Evolutionary conservation across 1,139 yeast genomes (phyloP).

Genomic region (Nadsonia starkeyi-henricii): DNA sequence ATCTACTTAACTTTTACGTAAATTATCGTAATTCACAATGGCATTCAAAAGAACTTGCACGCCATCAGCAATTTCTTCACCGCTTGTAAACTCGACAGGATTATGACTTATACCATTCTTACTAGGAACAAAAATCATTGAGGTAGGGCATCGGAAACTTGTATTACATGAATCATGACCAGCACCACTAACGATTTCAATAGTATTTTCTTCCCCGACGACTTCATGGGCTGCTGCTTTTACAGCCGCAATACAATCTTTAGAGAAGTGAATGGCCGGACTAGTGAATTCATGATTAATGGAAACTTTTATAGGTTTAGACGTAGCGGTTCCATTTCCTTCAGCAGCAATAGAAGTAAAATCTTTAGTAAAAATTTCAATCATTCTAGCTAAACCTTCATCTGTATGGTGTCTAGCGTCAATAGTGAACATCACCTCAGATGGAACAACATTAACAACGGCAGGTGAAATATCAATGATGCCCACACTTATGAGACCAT

Average conservation of each 20-base stretch:
- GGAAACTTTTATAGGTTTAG: not conserved
- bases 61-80: constrained; percentile 48
- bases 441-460: constrained; percentile 56
- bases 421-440: constrained; percentile 39
- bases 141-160: constrained; percentile 43
- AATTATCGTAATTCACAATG: constrained; percentile 39
- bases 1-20: constrained; percentile 10
- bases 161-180: constrained; percentile 63
- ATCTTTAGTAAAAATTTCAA: constrained; percentile 28
- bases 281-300: constrained; percentile 25
- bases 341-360: constrained; percentile 27
- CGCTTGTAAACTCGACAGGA: constrained; percentile 50
- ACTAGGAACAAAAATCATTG: constrained; percentile 64
- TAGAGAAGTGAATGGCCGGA: constrained; percentile 39
- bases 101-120: constrained; percentile 59
- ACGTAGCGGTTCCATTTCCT: constrained; percentile 28
- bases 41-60: constrained; percentile 45
- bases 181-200: constrained; percentile 44
- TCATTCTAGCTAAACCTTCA: constrained; percentile 28
- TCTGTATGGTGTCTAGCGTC: constrained; percentile 39
- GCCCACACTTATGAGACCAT: constrained; percentile 49
- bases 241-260: constrained; percentile 36
- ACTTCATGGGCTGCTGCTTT: constrained; percentile 31
- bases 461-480: constrained; percentile 42
- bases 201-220: constrained; percentile 30